Percentiles rank a stretch among this genome's conserved stretches.
Evolutionary conservation across 2,329 filamentous ascomycete genomes (phyloP).

Genomic region (Lithohypha guttulata): DNA sequence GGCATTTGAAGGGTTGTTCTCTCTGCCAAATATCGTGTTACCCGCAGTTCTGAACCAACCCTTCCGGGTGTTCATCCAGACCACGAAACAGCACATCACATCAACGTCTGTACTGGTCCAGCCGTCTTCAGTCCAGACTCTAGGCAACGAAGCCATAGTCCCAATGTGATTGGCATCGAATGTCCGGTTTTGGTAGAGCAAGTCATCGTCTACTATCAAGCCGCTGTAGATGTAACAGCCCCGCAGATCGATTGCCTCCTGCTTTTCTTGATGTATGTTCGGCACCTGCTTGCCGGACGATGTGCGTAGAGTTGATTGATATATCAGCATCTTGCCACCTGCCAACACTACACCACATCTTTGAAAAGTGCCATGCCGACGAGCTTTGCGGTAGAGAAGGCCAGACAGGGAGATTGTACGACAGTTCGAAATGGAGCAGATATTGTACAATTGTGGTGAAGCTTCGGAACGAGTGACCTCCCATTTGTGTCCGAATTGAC

Average conservation of each 20-base stretch:
- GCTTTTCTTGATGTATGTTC: slow-evolving; percentile 52
- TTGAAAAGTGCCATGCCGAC: slow-evolving; percentile 51
- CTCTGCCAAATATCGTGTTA: slow-evolving; percentile 3
- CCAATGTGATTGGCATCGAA: slow-evolving; percentile 21
- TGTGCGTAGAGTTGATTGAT: slow-evolving; percentile 48
- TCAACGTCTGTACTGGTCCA: slow-evolving; percentile 23
- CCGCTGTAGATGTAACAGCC: slow-evolving; percentile 59
- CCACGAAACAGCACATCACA: slow-evolving; percentile 23
- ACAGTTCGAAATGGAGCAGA: slow-evolving; percentile 55
- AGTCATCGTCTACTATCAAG: slow-evolving; percentile 49
- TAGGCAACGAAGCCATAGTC: slow-evolving; percentile 16
- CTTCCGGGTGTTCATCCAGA: slow-evolving; percentile 19
- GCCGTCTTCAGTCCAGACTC: slow-evolving; percentile 24
- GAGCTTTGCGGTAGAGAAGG: slow-evolving; percentile 52
- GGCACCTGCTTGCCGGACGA: slow-evolving; percentile 44
- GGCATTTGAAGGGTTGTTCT: not conserved
- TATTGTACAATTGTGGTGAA: slow-evolving; percentile 55
- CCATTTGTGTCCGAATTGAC: slow-evolving; percentile 58
- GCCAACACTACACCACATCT: slow-evolving; percentile 48
- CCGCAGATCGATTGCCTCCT: slow-evolving; percentile 47
- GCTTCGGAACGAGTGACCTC: slow-evolving; percentile 54
- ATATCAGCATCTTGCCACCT: slow-evolving; percentile 51
- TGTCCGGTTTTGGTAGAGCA: slow-evolving; percentile 34
- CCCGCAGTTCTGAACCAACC: slow-evolving; percentile 19
- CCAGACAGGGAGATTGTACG: slow-evolving; percentile 53